Evolutionary conservation across 2,329 filamentous ascomycete species (phyloP), one percentile per base, ranked within the genome.

Genomic region (Phaeomoniella chlamydospora): DNA sequence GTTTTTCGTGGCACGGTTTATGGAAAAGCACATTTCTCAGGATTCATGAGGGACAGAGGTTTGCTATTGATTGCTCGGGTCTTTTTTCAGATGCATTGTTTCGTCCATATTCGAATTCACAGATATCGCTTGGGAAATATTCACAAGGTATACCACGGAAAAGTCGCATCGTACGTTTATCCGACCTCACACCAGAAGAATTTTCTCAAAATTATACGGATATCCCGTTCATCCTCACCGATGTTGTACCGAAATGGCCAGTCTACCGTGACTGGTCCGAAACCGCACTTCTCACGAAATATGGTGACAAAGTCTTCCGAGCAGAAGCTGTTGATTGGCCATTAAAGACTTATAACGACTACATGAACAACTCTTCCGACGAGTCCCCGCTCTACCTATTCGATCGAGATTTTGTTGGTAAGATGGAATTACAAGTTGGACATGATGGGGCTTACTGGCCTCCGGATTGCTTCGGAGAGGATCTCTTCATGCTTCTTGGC

Each of bases 281-380:
- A 9, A 67, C 79, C n/a, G 59, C 59, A 6, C 66, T 96, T 1
- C 61, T 80, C 1, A 49, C 63, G n/a, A 62, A 66, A 41, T 85
- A 86, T 52, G 64, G 68, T 1, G 58, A 77, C 34, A 68, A 79
- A 2, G 67, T 72, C 35, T 94, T 96, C 57, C 75, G 85, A 29
- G 88, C 88, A 6, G 90, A 96, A 65, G 81, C 86, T 0, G 87
- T 96, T 4, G 85, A 94, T 58, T 96, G 88, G 88, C 74, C 77
- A 0, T 71, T 94, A 42, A 64, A 68, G n/a, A 81, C 73, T 0
- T 96, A 96, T 54, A 64, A 77, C 42, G 65, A 74, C 31, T 98
- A 96, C 57, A 84, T 94, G 79, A 63, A 67, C 30, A 70, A 80
- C 51, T 88, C 73, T 51, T 61, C 61, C 13, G 88, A 96, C 45